Conservation (phyloP, 495 filamentous ascomycete species). For the Neohortaea acidophila region DNA sequence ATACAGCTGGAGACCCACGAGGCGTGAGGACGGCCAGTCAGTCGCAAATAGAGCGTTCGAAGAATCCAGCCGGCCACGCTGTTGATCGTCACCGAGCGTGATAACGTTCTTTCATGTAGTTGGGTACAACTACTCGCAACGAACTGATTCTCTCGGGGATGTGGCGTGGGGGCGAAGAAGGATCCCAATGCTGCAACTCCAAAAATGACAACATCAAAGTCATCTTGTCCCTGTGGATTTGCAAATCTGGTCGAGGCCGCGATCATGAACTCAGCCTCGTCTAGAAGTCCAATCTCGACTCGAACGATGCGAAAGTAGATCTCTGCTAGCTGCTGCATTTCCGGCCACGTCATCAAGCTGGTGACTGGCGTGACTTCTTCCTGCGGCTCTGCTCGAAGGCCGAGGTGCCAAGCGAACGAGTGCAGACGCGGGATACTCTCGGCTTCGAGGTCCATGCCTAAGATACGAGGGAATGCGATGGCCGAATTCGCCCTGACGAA, state of each 20-base stretch:
- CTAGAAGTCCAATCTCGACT: constrained; percentile 35
- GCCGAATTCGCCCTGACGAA: constrained; percentile 36
- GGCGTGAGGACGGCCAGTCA: constrained; percentile 36
- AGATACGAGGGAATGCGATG: constrained; percentile 34
- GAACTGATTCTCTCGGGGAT: constrained; percentile 11
- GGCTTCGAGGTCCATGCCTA: constrained; percentile 36
- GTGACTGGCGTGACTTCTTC: constrained; percentile 8
- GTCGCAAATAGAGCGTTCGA: constrained; percentile 38
- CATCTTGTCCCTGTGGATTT: not conserved
- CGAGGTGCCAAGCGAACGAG: constrained; percentile 40
- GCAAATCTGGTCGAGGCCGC: constrained; percentile 7
- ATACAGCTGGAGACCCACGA: constrained; percentile 43
- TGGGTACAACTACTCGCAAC: not conserved
- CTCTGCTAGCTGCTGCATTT: constrained; percentile 9
- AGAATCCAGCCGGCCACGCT: constrained; percentile 39
- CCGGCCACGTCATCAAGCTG: constrained; percentile 10
- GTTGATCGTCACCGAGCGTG: constrained; percentile 10
- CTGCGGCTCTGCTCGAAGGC: constrained; percentile 22
- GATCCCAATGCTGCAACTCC: constrained; percentile 16
- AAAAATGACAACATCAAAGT: constrained; percentile 12
- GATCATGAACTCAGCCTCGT: constrained; percentile 17
- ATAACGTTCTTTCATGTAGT: constrained; percentile 7
- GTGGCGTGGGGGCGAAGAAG: constrained; percentile 16
- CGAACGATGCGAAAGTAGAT: constrained; percentile 35
- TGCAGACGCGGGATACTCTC: constrained; percentile 35